Percentiles rank a stretch among this genome's conserved stretches.
Evolutionary conservation across 129 eudicot species (phyloP).

Genomic region (Chrysanthemum makinoi): DNA sequence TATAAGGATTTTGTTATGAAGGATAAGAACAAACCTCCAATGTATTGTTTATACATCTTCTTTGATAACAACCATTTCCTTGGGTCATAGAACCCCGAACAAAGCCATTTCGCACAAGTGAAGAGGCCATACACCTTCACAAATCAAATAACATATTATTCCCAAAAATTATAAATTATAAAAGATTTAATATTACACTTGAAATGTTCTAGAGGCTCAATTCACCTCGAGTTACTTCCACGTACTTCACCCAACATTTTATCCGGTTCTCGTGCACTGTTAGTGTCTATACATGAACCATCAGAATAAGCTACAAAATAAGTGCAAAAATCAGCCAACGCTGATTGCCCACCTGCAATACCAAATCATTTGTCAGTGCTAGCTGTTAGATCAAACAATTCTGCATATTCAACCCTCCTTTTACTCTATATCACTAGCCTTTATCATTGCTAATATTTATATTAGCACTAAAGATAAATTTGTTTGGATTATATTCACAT

Average conservation of each 20-base stretch:
- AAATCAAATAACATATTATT: background rate
- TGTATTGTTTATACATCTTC: constrained; percentile 75
- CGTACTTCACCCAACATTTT: constrained; percentile 96
- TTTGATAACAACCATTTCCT: constrained; percentile 98
- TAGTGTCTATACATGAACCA: constrained; percentile 91
- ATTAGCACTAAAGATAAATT: no score
- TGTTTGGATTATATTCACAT: no score
- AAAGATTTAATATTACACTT: background rate
- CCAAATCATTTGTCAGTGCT: no score
- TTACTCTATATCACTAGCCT: no score
- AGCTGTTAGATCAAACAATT: no score
- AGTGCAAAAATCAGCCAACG: constrained; percentile 97
- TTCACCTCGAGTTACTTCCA: constrained; percentile 81
- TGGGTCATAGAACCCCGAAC: constrained; percentile 88
- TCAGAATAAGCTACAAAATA: constrained; percentile 92
- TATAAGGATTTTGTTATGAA: background rate
- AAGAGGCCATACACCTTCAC: constrained; percentile 91
- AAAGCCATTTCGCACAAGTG: constrained; percentile 87
- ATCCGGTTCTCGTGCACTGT: constrained; percentile 88
- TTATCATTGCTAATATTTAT: no score
- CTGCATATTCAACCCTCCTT: no score
- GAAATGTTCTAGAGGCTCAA: background rate
- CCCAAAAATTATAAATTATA: background rate
- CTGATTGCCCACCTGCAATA: constrained; percentile 86
- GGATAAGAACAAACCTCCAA: constrained; percentile 58